A percentile compares a stretch with the other conserved stretches of the same genome.
phyloP scores from a whole-genome alignment of 495 filamentous ascomycete species.

The Lindgomyces ingoldianus region DNA sequence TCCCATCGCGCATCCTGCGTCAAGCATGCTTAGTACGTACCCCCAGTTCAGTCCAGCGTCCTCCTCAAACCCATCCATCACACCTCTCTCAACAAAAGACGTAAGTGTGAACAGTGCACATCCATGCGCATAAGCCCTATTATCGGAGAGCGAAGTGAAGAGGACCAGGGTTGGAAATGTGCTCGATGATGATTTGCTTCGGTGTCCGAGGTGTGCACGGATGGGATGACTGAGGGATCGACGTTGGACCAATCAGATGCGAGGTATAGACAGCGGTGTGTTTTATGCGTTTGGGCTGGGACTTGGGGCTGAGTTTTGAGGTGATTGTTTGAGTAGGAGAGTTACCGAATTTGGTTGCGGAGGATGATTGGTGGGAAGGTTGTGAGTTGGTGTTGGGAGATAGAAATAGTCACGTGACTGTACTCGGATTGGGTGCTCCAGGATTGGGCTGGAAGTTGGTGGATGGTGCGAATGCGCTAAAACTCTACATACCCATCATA shows the following conservation, averaged over 20 bases:
- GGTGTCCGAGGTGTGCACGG: constrained; percentile 8
- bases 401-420: too few relatives aligned
- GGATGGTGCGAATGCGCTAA: too few relatives aligned
- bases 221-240: not conserved
- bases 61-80: not conserved
- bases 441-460: too few relatives aligned
- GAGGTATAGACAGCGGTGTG: not conserved
- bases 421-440: too few relatives aligned
- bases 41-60: not conserved
- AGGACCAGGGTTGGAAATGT: not conserved
- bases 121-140: not conserved
- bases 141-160: not conserved
- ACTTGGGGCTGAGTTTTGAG: not conserved
- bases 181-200: not conserved
- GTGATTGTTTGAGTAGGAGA: too few relatives aligned
- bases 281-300: not conserved
- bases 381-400: too few relatives aligned
- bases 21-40: too few relatives aligned
- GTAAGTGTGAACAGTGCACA: not conserved
- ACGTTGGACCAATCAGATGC: not conserved
- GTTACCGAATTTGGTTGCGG: too few relatives aligned
- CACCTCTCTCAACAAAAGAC: too few relatives aligned
- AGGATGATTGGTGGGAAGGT: too few relatives aligned
- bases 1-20: too few relatives aligned
- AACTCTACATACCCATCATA: too few relatives aligned